Evolutionary conservation across 2,329 filamentous ascomycete species (phyloP), one percentile per base, ranked within the genome.

Genomic region (Fusarium algeriense): DNA sequence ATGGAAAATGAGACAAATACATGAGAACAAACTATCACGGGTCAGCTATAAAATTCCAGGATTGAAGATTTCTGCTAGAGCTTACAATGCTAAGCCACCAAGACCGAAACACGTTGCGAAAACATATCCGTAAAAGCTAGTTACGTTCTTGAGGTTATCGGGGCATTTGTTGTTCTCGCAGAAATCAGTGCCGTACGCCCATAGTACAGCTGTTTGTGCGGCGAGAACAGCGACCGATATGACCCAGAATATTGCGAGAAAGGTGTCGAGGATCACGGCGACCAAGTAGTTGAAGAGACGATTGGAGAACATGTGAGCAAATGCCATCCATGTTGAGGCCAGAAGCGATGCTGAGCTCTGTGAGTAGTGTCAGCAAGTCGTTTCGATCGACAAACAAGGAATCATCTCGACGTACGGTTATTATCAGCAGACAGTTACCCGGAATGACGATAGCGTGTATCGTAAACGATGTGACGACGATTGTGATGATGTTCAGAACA

Each of bases 221-320:
- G 83, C 83, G 13, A 84, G 75, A 19, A 84, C 70, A 15, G 81
- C 82, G 43, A 86, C 84, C 3, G 82, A 80, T 55, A 79, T 71
- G 38, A 87, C 78, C 87, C 87, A 90, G 76, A 89, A 85, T 60
- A 89, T 64, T 57, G 86, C 75, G 34, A 86, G 82, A 61, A 85
- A 81, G 23, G 85, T 81, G 68, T 89, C 87, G 40, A 89, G 79
- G 26, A 79, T 80, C 6, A 89, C 77, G 11, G 86, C 80, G 30
- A 85, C 84, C 83, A 85, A 88, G 78, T 86, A 86, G 77, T 89
- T 89, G 78, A 85, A 88, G 23, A 81, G 72, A 5, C 76, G 76
- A n/a, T 82, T 80, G 1, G 78, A 74, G 26, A 79, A 80, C 40
- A 79, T 81, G 44, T 82, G 79, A n/a, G 84, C 81, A 19, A 84